phyloP scores from a whole-genome alignment of 2,329 filamentous ascomycete species.

The Fusarium sp. region DNA sequence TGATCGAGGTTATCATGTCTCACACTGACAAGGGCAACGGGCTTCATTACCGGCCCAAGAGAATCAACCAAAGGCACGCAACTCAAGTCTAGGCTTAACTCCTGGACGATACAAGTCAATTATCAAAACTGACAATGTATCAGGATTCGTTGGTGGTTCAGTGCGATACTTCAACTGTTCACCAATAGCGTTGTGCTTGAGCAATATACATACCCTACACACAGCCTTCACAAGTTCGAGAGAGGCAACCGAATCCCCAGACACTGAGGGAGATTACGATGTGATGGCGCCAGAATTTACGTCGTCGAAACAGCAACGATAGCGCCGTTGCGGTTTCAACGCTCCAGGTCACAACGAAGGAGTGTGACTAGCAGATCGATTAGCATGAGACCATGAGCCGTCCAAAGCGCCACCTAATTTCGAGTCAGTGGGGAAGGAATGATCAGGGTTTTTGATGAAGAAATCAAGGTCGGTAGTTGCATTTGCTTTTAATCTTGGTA shows the following conservation, averaged over 20 bases:
- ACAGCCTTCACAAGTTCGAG: not conserved
- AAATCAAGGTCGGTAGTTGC: constrained; percentile 4
- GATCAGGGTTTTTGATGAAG: constrained; percentile 7
- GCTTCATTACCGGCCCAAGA: not conserved
- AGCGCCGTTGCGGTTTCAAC: not conserved
- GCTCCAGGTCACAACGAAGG: not conserved
- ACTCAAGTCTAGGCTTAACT: not conserved
- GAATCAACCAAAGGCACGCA: not conserved
- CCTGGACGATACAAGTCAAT: not conserved
- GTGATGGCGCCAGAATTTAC: constrained; percentile 17
- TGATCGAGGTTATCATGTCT: constrained; percentile 6
- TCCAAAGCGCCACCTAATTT: constrained; percentile 41
- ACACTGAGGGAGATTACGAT: constrained; percentile 21
- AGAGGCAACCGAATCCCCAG: constrained; percentile 17
- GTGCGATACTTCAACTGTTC: not conserved
- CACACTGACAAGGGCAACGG: not conserved
- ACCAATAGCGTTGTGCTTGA: not conserved
- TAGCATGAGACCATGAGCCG: constrained; percentile 8
- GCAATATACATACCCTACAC: constrained; percentile 25
- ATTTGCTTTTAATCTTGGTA: not conserved
- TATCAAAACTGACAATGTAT: not conserved
- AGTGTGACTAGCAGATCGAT: constrained; percentile 24
- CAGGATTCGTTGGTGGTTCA: not conserved
- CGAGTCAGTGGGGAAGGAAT: constrained; percentile 18
- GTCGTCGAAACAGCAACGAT: constrained; percentile 8